These are phyloP conservation scores for Sungouiozyma ichnusensis DNA, from an alignment of 805 yeast genomes.

Conservation along the genomic window DNA sequence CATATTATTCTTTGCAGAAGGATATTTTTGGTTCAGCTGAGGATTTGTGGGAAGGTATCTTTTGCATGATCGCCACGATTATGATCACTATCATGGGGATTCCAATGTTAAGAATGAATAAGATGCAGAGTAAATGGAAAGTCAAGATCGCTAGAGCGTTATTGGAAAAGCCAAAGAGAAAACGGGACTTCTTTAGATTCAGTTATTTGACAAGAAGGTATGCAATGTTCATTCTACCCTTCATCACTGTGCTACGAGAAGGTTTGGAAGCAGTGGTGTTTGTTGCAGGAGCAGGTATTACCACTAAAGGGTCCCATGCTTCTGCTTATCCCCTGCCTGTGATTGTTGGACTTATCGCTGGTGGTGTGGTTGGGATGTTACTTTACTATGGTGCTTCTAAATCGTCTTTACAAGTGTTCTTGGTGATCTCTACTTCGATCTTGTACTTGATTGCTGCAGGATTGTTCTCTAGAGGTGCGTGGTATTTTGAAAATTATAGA, in stretches of 20 bases:
- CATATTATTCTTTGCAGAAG: conserved; percentile 67
- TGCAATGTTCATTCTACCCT: conserved; percentile 82
- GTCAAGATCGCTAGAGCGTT: conserved; percentile 82
- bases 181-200: conserved; percentile 41
- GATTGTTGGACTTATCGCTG: conserved; percentile 73
- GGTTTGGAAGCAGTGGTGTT: conserved; percentile 95
- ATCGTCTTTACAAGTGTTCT: conserved; percentile 76
- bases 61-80: conserved; percentile 80
- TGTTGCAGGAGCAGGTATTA: conserved; percentile 89
- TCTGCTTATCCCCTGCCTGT: conserved; percentile 90
- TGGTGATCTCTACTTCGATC: conserved; percentile 79
- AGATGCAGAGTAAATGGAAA: conserved; percentile 97
- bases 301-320: conserved; percentile 42
- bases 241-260: conserved; percentile 86
- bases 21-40: conserved; percentile 84
- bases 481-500: conserved; percentile 70
- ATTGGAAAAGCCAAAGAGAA: conserved; percentile 44
- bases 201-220: conserved; percentile 59
- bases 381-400: conserved; percentile 76
- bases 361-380: conserved; percentile 56
- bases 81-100: conserved; percentile 91
- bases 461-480: conserved; percentile 83
- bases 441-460: conserved; percentile 87
- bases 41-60: conserved; percentile 95
- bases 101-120: conserved; percentile 90